Base-by-base conservation (phyloP, 768 basidiomycete genomes). In the Auricularia cornea region DNA sequence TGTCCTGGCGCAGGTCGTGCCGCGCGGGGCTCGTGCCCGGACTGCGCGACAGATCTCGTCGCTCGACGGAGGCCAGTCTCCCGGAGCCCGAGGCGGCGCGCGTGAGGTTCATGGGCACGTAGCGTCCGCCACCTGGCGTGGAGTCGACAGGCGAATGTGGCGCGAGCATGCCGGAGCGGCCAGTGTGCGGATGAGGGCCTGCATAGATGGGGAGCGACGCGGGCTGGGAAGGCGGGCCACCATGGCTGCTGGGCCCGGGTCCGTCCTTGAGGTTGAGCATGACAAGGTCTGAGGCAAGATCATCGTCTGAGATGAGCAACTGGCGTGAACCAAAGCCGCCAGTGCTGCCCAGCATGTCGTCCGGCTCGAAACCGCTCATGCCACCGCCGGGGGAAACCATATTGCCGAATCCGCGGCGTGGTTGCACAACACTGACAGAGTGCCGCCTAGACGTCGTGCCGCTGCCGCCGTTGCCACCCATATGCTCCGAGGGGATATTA, bases 381-480 rank as follows among this genome's bases (percentile, higher is more conserved):
- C 83, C 82, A 20, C 67, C 72, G 1, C 80, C 82, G 0, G 86
- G 82, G 1, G 81, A 85, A 65, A 82, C 85, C 74, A 90, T 90
- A 2, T 88, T 89, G 16, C 88, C 83, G 59, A 87, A 77, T 41
- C 62, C 78, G 59, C 87, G 75, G 3, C 87, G 79, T 0, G 89
- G 88, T 70, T 90, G 91, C 14, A 92, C 89, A 68, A 92, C 84
- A 65, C 87, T 89, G 67, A 93, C 90, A 64, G 89, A 91, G 66
- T 93, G 91, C 23, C 92, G 78, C 40, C 92, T 77, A 67, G 89
- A 92, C 6, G 92, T 91, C 3, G 90, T 88, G 2, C 90, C 92
- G 68, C 90, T 92, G 0, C 86, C 87, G 2, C 90, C 92, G 68
- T 90, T 92, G 0, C 85, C 87, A 59, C 82, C 83, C 72, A 88